Base-by-base conservation (phyloP, 1,284 basidiomycete species). In the Tremellales sp. region DNA sequence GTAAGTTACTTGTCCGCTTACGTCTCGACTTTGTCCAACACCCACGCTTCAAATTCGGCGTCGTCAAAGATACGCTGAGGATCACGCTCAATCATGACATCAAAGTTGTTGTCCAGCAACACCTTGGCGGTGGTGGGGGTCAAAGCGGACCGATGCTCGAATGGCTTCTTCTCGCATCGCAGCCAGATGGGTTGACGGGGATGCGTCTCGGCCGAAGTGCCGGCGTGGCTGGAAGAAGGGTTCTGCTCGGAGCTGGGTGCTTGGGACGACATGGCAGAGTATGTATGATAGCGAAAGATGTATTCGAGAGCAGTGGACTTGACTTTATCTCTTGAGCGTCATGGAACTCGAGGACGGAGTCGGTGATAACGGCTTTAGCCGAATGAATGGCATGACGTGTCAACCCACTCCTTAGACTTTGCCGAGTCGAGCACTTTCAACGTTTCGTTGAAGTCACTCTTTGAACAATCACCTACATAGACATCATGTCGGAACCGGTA, bases 31-130 rank as follows among this genome's bases (percentile, higher is more conserved):
- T n/a, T n/a, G n/a, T n/a, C n/a, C n/a, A n/a, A n/a, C n/a, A 80
- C 88, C 69, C 76, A 97, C 93, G 80, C 81, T 75, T 91, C 88
- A 69, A 87, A 98, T 76, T 99, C 94, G 46, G 81, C 78, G 71
- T 98, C 92, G 61, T 89, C 84, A 76, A 98, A 99, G 72, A 97
- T 97, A 57, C 96, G 80, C 76, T 97, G 90, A 49, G 87, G 82
- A 74, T 98, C 94, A 58, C 88, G 82, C 76, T 98, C 94, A 53
- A 98, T 93, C 53, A 79, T 83, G 70, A 99, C 86, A 48, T 88
- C 81, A 76, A 97, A 97, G 45, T 92, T 92, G 41, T 84, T 84
- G 65, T 91, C 86, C 73, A 98, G 85, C 56, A 99, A 83, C 60
- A 81, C 81, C 77, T 89, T 92, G 61, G 92, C 85, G 1, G 91